Evolutionary conservation across 257 asterid species (phyloP).

Genomic region (Nicotiana undulata): DNA sequence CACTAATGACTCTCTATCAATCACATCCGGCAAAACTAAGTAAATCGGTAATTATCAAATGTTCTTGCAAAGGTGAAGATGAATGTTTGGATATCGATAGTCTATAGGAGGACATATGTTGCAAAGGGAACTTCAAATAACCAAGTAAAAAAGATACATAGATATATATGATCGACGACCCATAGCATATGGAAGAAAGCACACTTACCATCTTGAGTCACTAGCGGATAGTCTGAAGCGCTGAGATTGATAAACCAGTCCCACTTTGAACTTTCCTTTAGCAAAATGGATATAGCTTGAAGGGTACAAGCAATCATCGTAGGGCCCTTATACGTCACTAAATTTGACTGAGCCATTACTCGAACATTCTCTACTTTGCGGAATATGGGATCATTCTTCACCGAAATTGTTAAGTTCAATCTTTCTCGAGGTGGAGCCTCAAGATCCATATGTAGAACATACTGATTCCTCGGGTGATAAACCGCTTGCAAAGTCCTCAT

Average conservation of each 20-base stretch:
- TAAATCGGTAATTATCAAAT: background rate
- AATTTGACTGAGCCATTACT: conserved; percentile 91
- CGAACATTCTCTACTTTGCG: conserved; percentile 83
- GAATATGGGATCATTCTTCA: conserved; percentile 81
- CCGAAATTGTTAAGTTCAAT: conserved; percentile 71
- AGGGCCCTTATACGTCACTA: conserved; percentile 97
- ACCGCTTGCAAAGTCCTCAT: conserved; percentile 88
- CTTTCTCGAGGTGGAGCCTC: conserved; percentile 98
- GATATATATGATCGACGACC: background rate
- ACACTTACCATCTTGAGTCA: conserved; percentile 94
- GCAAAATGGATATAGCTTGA: conserved; percentile 79
- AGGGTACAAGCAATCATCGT: conserved; percentile 97
- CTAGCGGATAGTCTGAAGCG: conserved; percentile 96
- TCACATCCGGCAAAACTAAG: background rate
- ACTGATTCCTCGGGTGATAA: conserved; percentile 93
- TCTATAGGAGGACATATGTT: background rate
- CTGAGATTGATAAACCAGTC: conserved; percentile 99
- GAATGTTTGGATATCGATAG: background rate
- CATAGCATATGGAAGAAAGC: conserved; percentile 8
- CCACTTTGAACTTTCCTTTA: conserved; percentile 80
- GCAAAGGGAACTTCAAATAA: background rate
- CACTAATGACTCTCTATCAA: background rate
- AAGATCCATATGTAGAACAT: conserved; percentile 93
- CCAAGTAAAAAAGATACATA: background rate
- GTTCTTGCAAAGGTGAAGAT: background rate